Evolutionary conservation across 106 monocot genomes (phyloP).

Genomic region (Dioscorea dumetorum): DNA sequence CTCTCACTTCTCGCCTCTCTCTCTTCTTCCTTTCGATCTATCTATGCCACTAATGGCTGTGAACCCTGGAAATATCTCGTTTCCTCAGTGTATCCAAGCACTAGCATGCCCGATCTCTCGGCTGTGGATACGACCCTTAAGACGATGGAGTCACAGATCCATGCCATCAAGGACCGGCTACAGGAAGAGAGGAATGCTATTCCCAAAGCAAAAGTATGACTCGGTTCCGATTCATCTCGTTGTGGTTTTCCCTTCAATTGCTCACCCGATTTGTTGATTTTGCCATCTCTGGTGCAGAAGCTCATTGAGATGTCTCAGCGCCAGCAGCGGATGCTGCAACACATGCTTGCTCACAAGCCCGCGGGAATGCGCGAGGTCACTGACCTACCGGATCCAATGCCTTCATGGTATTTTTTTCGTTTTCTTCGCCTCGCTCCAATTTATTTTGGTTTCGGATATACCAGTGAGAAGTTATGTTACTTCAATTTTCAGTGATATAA

Average conservation of each 20-base stretch:
- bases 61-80: background rate
- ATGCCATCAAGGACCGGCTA: constrained; percentile 60
- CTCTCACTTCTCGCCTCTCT: background rate
- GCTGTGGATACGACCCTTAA: constrained; percentile 50
- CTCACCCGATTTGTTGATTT: background rate
- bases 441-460: too few species aligned
- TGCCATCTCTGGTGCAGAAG: constrained; percentile 26
- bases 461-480: background rate
- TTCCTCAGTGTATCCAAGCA: constrained; percentile 60
- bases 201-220: constrained; percentile 65
- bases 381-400: constrained; percentile 16
- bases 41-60: background rate
- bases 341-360: constrained; percentile 69
- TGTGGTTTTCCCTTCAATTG: background rate
- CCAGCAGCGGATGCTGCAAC: constrained; percentile 75
- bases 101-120: constrained; percentile 55
- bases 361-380: constrained; percentile 27
- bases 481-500: constrained; percentile 12
- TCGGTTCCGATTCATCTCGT: background rate
- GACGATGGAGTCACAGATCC: constrained; percentile 74
- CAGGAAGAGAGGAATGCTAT: constrained; percentile 68
- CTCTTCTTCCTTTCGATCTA: background rate
- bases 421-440: too few species aligned
- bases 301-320: constrained; percentile 50
- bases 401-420: constrained; percentile 16